Evolutionary conservation across 331 rosid genomes (phyloP).

Genomic region (Cucumis variabilis): DNA sequence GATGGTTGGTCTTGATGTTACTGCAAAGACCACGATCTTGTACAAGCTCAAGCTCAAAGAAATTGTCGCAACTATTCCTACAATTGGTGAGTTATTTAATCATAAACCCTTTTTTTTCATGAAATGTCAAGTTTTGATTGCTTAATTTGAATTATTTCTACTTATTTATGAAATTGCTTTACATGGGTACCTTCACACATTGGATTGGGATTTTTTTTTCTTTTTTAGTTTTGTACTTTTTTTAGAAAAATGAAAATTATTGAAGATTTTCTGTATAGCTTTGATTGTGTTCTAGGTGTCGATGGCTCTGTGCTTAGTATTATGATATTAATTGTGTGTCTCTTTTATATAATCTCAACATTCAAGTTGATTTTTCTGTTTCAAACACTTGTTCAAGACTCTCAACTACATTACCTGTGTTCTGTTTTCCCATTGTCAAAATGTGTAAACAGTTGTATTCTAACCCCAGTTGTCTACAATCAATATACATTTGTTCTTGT

Average conservation of each 20-base stretch:
- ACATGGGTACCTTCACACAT: not conserved
- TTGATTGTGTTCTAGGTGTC: not conserved
- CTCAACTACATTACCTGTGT: too few relatives aligned
- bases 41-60: conserved; percentile 96
- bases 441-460: too few relatives aligned
- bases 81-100: conserved; percentile 66
- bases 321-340: not conserved
- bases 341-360: too few relatives aligned
- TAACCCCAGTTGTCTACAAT: too few relatives aligned
- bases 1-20: conserved; percentile 99
- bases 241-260: not conserved
- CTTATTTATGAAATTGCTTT: not conserved
- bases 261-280: not conserved
- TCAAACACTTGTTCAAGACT: too few relatives aligned
- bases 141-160: not conserved
- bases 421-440: too few relatives aligned
- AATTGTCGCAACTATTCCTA: conserved; percentile 95
- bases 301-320: not conserved
- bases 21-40: conserved; percentile 94
- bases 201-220: not conserved
- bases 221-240: not conserved
- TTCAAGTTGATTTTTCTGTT: too few relatives aligned
- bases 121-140: not conserved
- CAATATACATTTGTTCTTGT: too few relatives aligned
- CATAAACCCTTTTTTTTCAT: not conserved